A percentile compares a stretch with the other conserved stretches of the same genome.
Evolutionary conservation across 2,329 filamentous ascomycete species (phyloP).

Genomic region (Eutypella sp.): DNA sequence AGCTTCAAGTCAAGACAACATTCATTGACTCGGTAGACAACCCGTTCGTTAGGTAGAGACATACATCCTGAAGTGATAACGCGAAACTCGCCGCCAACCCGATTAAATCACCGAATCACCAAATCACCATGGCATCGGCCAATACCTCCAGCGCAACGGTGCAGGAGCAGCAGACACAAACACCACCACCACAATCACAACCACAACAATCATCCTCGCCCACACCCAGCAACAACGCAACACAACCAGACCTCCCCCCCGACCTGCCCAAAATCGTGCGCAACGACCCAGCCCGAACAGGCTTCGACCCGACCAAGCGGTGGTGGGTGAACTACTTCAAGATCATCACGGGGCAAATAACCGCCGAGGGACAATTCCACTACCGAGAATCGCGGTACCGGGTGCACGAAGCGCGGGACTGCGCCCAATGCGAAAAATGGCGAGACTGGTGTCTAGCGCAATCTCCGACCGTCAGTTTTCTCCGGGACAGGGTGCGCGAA

Average conservation of each 20-base stretch:
- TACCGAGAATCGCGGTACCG: conserved; percentile 75
- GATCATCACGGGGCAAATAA: conserved; percentile 70
- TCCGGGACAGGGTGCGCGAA: conserved; percentile 73
- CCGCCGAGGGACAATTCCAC: conserved; percentile 61
- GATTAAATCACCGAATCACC: no score
- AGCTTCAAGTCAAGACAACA: no score
- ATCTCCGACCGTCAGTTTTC: conserved; percentile 81
- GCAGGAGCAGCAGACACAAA: no score
- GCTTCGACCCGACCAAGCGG: conserved; percentile 55
- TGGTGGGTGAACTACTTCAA: conserved; percentile 85
- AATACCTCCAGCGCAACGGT: background rate
- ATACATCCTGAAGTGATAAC: no score
- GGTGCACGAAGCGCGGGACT: conserved; percentile 72
- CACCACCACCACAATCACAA: background rate
- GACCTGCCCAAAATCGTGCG: conserved; percentile 32
- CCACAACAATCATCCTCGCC: background rate
- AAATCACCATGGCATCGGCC: background rate
- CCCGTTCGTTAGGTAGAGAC: no score
- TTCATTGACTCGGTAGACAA: no score
- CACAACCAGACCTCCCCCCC: conserved; percentile 4
- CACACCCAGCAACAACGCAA: conserved; percentile 7
- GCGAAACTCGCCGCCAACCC: no score
- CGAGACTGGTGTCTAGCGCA: conserved; percentile 80
- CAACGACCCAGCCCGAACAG: conserved; percentile 57
- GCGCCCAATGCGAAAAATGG: conserved; percentile 72